Conservation (phyloP, 1,139 yeast genomes). For the Debaryomycetaceae sp. region DNA sequence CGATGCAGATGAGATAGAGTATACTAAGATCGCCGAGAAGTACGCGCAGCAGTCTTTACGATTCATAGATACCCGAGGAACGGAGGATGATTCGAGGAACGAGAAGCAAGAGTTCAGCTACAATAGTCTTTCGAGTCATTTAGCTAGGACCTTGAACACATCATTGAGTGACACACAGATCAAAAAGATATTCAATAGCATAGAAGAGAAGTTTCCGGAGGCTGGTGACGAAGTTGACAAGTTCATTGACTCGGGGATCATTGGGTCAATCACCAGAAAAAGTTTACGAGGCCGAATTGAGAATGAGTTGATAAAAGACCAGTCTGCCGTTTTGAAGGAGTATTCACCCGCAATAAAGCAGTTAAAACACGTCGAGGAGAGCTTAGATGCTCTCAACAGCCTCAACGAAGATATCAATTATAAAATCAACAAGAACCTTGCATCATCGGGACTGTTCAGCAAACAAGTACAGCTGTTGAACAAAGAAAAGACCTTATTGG, state of each 20-base stretch:
- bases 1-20: conserved; percentile 10
- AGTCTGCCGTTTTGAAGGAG: conserved; percentile 55
- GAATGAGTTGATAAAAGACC: conserved; percentile 63
- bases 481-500: conserved; percentile 37
- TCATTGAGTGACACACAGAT: conserved; percentile 46
- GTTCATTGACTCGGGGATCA: conserved; percentile 50
- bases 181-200: conserved; percentile 44
- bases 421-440: conserved; percentile 28
- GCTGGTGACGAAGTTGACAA: conserved; percentile 26
- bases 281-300: conserved; percentile 68
- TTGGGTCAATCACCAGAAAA: conserved; percentile 57
- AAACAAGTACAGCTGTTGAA: conserved; percentile 39
- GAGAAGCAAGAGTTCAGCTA: conserved; percentile 2
- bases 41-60: conserved; percentile 35
- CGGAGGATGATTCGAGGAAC: not conserved
- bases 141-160: conserved; percentile 50
- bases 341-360: conserved; percentile 55
- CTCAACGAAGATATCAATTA: conserved; percentile 30
- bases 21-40: conserved; percentile 27
- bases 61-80: conserved; percentile 13
- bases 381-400: conserved; percentile 38
- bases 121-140: conserved; percentile 39
- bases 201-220: conserved; percentile 38
- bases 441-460: conserved; percentile 22
- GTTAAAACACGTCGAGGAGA: conserved; percentile 40